Conservation (phyloP, 352 stramenopile genomes). For the Globisporangium acanthophoron region DNA sequence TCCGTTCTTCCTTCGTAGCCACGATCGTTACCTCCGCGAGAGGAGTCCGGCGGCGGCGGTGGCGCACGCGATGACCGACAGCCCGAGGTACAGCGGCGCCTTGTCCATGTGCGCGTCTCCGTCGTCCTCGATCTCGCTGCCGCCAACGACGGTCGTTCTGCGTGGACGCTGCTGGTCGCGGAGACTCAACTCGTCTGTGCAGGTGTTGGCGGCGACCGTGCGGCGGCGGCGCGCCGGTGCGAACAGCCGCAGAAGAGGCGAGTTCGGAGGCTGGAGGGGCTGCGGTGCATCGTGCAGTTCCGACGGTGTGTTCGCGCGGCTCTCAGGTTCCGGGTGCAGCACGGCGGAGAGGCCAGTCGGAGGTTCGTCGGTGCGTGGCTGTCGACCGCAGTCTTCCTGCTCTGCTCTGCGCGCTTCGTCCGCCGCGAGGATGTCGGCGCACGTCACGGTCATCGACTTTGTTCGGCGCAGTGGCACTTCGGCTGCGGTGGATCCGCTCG, state of each 20-base stretch:
- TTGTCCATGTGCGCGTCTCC: constrained; percentile 5
- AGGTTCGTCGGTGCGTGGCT: neutral
- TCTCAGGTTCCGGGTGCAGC: neutral
- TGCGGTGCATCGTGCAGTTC: neutral
- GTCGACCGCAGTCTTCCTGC: neutral
- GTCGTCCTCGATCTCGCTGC: neutral
- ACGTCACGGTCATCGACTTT: constrained; percentile 8
- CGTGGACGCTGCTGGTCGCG: neutral
- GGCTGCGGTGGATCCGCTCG: neutral
- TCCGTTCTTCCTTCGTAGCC: neutral
- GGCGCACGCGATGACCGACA: constrained; percentile 48
- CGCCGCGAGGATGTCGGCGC: constrained; percentile 9
- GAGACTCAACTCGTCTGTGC: constrained; percentile 5
- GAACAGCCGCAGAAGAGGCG: constrained; percentile 10
- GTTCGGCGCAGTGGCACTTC: constrained; percentile 2
- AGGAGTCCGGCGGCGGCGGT: constrained; percentile 35
- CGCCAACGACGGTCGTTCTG: constrained; percentile 8
- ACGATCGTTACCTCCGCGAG: constrained; percentile 26
- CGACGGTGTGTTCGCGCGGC: neutral
- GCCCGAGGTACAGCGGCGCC: constrained; percentile 34
- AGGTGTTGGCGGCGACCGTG: constrained; percentile 16
- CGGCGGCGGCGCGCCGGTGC: constrained; percentile 10
- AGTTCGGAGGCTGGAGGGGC: neutral
- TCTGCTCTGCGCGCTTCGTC: constrained; percentile 1
- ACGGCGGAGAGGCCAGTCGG: neutral